Evolutionary conservation across 148 eudicot genomes (phyloP), one percentile per base, ranked within the genome.

Genomic region (Camellia sinensis): DNA sequence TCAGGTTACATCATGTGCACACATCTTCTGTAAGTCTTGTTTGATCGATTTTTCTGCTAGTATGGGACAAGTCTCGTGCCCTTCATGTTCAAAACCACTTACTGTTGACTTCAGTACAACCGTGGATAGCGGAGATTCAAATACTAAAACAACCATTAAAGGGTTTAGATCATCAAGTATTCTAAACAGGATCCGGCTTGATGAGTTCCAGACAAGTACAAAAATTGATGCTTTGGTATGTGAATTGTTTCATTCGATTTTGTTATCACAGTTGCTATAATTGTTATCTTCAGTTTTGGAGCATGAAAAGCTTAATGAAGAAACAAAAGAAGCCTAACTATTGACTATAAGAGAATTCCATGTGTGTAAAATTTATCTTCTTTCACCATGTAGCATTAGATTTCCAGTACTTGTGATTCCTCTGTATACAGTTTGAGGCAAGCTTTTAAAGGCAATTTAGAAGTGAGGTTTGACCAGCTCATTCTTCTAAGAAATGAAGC

Each of bases 181-280:
- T 87, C 75, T 96, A 80, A 93, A 93, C 80, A 87, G 98, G 82
- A 86, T 96, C 73, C 83, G 62, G 75, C 94, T 93, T 54, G 89
- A 91, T 73, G 89, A 90, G 73, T 96, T 96, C 82, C 95, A 96
- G 88, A 92, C 99, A 46, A 96, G 99, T 85, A 96, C 99, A 54
- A 96, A 96, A 85, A 92, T 93, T 46, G 99, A 96, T 80, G 99
- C 99, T 60, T 79, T 96, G 98, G 99, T 96, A 96, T 44, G 90
- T 84, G 41, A 21, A 21, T 65, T 11, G 19, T 40, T 56, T 48
- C 44, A 19, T 43, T 65, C 3, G 4, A 56, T 75, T 57, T 67
- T 14, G 71, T 69, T 73, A 22, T 53, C 62, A 53, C 14, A 12
- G 61, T 52, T 73, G 44, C 61, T 73, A 2, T 53, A 15, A n/a